Conservation (phyloP, 208 protist species). For the Leishmania major region DNA sequence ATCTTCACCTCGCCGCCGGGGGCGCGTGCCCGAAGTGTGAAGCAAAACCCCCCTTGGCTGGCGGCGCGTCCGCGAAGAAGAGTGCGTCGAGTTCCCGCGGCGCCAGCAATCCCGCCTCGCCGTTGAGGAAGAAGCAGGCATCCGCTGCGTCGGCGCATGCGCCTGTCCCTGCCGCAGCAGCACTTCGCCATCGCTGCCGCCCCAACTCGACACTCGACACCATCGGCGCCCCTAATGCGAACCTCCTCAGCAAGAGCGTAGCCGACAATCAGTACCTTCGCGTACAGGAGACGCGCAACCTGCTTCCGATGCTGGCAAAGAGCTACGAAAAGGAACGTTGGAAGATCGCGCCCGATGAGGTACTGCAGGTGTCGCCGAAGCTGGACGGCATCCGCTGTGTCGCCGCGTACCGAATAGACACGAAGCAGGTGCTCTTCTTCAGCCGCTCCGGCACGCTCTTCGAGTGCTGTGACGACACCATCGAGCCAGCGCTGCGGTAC, state of each 20-base stretch:
- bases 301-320: conserved; percentile 90
- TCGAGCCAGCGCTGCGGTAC: conserved; percentile 61
- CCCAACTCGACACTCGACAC: conserved; percentile 44
- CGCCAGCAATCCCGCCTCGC: background rate
- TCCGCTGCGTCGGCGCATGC: background rate
- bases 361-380: conserved; percentile 83
- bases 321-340: conserved; percentile 64
- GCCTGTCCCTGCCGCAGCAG: background rate
- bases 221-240: conserved; percentile 53
- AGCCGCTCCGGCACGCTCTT: conserved; percentile 85
- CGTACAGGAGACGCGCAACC: conserved; percentile 60
- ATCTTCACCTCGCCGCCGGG: conserved; percentile 71
- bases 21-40: conserved; percentile 75
- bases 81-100: background rate
- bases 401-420: conserved; percentile 59
- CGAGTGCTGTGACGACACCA: conserved; percentile 82
- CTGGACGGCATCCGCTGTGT: conserved; percentile 92
- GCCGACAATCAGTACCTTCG: conserved; percentile 73
- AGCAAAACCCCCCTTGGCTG: conserved; percentile 32
- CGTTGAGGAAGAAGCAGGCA: background rate
- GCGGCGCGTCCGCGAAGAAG: background rate
- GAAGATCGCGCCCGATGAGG: conserved; percentile 57
- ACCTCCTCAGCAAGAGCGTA: conserved; percentile 72
- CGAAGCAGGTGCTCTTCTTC: conserved; percentile 71
- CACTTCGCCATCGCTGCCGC: conserved; percentile 56